These are phyloP conservation scores for Podosphaera leucotricha DNA, from an alignment of 2,329 filamentous ascomycete genomes.

Conservation along the genomic window DNA sequence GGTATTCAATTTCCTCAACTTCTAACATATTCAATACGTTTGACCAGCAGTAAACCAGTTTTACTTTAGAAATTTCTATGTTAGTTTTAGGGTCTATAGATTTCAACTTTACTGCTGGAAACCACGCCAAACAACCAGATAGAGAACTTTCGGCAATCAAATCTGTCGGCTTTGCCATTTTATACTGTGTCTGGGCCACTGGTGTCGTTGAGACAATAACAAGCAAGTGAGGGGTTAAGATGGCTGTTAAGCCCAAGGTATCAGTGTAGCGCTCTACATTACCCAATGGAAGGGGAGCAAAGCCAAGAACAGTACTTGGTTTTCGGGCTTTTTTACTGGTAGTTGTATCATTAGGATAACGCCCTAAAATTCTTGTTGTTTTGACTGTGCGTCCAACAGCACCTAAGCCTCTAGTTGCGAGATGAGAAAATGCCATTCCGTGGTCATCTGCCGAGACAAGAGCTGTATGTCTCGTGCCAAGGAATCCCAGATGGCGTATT, in stretches of 20 bases:
- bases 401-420: constrained; percentile 77
- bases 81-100: constrained; percentile 40
- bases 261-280: constrained; percentile 82
- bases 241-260: constrained; percentile 69
- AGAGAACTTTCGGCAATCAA: constrained; percentile 73
- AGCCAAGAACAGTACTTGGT: constrained; percentile 83
- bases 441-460: constrained; percentile 83
- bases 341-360: constrained; percentile 53
- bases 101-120: constrained; percentile 84
- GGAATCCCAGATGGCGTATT: constrained; percentile 78
- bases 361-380: constrained; percentile 70
- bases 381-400: constrained; percentile 67
- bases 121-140: constrained; percentile 91
- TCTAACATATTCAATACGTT: constrained; percentile 90
- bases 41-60: constrained; percentile 95
- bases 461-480: constrained; percentile 81
- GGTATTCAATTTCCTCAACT: constrained; percentile 46
- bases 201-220: constrained; percentile 96
- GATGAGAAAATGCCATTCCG: constrained; percentile 95
- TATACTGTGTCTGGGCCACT: constrained; percentile 88
- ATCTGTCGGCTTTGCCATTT: constrained; percentile 75
- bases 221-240: constrained; percentile 83
- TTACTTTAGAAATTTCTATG: constrained; percentile 52
- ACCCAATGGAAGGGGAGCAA: constrained; percentile 74
- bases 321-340: constrained; percentile 46